phyloP scores from a whole-genome alignment of 1,139 yeast species.

The Kodamaea sp. region DNA sequence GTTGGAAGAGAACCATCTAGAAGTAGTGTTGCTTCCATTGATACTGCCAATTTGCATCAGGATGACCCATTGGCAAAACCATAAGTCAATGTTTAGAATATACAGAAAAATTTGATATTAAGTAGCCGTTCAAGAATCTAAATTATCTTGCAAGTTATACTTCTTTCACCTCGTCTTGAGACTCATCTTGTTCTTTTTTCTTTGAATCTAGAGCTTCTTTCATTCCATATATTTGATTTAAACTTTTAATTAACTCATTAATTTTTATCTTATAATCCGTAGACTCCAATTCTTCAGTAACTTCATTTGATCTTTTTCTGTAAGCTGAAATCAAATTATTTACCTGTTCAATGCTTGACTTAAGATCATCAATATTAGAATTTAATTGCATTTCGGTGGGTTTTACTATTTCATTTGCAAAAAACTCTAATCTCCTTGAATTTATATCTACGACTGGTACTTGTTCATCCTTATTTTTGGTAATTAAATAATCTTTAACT shows the following conservation, averaged over 20 bases:
- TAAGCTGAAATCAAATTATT: slow-evolving; percentile 6
- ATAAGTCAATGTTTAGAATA: background rate
- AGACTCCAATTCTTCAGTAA: slow-evolving; percentile 9
- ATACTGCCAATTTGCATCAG: background rate
- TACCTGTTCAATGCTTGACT: slow-evolving; percentile 9
- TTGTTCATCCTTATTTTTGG: slow-evolving; percentile 16
- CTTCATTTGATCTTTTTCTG: slow-evolving; percentile 6
- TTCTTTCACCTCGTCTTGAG: background rate
- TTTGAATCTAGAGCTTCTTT: background rate
- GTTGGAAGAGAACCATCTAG: slow-evolving; percentile 32
- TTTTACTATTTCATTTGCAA: slow-evolving; percentile 7
- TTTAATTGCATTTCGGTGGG: slow-evolving; percentile 13
- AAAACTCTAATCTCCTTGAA: slow-evolving; percentile 8
- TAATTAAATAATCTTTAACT: slow-evolving; percentile 35
- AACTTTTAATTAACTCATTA: slow-evolving; percentile 18
- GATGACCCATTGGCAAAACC: background rate
- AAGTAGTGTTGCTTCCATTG: slow-evolving; percentile 11
- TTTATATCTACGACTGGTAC: slow-evolving; percentile 1
- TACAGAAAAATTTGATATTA: background rate
- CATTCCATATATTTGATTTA: slow-evolving; percentile 16
- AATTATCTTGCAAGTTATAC: background rate
- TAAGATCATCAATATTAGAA: slow-evolving; percentile 7
- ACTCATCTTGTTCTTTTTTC: no score
- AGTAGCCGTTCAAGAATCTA: background rate
- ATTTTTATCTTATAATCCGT: slow-evolving; percentile 19